Base-by-base conservation (phyloP, 2,329 filamentous ascomycete genomes). In the Apiospora aurea region DNA sequence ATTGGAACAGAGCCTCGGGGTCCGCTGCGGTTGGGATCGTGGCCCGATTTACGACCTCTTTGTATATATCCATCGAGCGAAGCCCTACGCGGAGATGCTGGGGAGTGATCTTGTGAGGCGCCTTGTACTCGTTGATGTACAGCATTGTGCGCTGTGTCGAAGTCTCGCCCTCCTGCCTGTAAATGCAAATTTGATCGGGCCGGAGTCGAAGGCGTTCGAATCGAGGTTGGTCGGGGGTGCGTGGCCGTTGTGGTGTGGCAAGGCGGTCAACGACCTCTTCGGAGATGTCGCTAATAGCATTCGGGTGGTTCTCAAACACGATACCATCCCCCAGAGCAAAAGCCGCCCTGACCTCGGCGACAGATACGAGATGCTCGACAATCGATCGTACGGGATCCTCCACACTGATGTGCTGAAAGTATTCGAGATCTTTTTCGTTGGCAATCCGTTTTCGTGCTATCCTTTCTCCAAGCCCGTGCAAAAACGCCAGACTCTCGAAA, bases 61-160 rank as follows among this genome's bases (percentile, higher is more conserved):
- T 76, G 61, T 80, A 75, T 24, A 87, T 81, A 71, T 85, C 77
- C 78, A 85, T 85, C 0, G 78, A 73, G 18, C 81, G 78, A 0
- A 88, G 80, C 43, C 85, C 82, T 26, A 79, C 71, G 43, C 82
- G 81, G 69, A 88, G 82, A 73, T 85, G 80, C 21, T 74, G 74
- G 46, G 80, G 76, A 7, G 83, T 83, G 1, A 88, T 75, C 74
- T 87, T 86, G 74, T 86, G 81, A 0, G 84, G 85, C 21, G 83
- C 75, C 78, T 87, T 88, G 74, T 87, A 86, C 77, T 88, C 82
- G 38, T 79, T 78, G 53, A 85, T 72, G 29, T 79, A 81, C 4
- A 77, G 70, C 71, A 82, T 80, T 7, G 66, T 73, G 21, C 71
- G 76, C 10, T 16, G 71, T 14, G 57, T 43, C 1, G 51, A 34